These are phyloP conservation scores for Plantago ovata DNA, from an alignment of 257 asterid genomes.

Conservation along the genomic window DNA sequence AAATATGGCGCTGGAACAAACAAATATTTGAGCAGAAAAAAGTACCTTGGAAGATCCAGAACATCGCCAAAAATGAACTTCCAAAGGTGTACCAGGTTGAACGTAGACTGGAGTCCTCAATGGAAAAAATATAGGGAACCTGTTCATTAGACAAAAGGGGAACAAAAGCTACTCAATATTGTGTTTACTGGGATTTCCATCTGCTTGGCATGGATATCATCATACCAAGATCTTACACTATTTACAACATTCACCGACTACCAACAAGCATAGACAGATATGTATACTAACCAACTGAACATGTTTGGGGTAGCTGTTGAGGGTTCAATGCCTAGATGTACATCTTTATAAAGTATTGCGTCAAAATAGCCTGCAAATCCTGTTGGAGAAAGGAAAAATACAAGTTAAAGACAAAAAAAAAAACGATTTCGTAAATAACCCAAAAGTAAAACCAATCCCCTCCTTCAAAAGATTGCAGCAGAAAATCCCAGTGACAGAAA, in stretches of 20 bases:
- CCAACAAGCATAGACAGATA: not conserved
- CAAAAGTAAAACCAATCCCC: not conserved
- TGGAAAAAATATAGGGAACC: conserved; percentile 97
- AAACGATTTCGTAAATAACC: not conserved
- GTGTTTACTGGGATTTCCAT: not conserved
- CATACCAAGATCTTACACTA: not conserved
- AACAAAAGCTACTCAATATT: too few relatives aligned
- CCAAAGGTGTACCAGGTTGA: conserved; percentile 61
- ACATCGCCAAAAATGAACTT: conserved; percentile 90
- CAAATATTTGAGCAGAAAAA: not conserved
- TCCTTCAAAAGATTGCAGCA: not conserved
- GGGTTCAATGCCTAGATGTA: conserved; percentile 96
- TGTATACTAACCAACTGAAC: conserved; percentile 81
- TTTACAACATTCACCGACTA: not conserved
- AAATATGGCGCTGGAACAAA: not conserved
- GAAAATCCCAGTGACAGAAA: not conserved
- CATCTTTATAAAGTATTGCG: conserved; percentile 85
- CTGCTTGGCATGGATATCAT: conserved; percentile 1
- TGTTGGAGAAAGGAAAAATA: conserved; percentile 24
- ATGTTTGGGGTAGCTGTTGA: conserved; percentile 90
- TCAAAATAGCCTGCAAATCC: conserved; percentile 98
- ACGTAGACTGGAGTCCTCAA: conserved; percentile 69
- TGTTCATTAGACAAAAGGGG: conserved; percentile 30
- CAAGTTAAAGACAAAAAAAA: not conserved
- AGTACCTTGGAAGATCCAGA: conserved; percentile 86